A percentile compares a stretch with the other conserved stretches of the same genome.
Evolutionary conservation across 257 asterid genomes (phyloP).

Genomic region (Capsicum rhomboideum): DNA sequence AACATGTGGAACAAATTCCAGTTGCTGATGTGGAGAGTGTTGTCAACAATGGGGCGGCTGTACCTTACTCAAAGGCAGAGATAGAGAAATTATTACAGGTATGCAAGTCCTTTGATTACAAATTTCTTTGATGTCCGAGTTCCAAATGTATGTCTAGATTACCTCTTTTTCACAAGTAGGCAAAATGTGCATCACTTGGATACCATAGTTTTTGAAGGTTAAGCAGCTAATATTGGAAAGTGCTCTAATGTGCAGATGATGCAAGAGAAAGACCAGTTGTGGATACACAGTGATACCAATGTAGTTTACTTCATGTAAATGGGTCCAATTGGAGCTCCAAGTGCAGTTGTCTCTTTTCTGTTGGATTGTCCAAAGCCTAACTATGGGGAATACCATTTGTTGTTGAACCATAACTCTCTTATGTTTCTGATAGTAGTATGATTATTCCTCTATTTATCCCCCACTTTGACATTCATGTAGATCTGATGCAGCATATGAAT

Average conservation of each 20-base stretch:
- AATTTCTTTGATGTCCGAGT: not conserved
- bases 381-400: not conserved
- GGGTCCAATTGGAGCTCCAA: not conserved
- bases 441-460: not conserved
- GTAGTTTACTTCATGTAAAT: constrained; percentile 23
- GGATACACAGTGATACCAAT: constrained; percentile 26
- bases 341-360: not conserved
- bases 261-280: constrained; percentile 46
- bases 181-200: not conserved
- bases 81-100: constrained; percentile 71
- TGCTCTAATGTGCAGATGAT: constrained; percentile 38
- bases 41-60: constrained; percentile 54
- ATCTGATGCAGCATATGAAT: not conserved
- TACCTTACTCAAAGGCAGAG: constrained; percentile 53
- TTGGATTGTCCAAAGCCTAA: not conserved
- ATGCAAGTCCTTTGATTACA: not conserved
- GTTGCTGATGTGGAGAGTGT: constrained; percentile 62
- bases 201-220: not conserved
- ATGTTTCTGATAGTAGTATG: not conserved
- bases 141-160: not conserved
- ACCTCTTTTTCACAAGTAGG: not conserved
- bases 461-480: not conserved
- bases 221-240: not conserved
- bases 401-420: not conserved
- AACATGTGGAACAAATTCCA: constrained; percentile 62